Conservation (phyloP, 2,329 filamentous ascomycete genomes). For the Exophiala mesophila region DNA sequence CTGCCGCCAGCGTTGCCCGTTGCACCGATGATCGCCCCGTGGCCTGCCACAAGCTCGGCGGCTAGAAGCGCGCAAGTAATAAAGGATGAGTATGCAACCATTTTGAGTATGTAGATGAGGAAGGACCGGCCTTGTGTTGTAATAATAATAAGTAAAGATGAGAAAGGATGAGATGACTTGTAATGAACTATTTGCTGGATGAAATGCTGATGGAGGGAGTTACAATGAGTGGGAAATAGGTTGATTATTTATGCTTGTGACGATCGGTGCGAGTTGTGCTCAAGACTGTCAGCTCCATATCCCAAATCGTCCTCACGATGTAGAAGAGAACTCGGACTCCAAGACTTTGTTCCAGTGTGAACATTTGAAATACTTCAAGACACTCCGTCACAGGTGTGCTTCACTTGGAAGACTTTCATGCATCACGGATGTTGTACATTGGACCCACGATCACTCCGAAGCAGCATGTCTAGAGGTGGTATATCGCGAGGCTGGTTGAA, state of each 20-base stretch:
- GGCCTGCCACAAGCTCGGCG: conserved; percentile 54
- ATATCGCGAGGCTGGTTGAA: too few species aligned
- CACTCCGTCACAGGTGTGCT: not conserved
- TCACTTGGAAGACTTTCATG: not conserved
- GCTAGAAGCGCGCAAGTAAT: conserved; percentile 45
- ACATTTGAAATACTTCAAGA: not conserved
- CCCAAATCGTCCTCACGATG: not conserved
- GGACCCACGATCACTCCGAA: not conserved
- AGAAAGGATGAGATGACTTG: not conserved
- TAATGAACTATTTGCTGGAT: conserved; percentile 1
- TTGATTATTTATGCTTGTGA: not conserved
- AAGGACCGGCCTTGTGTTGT: conserved; percentile 5
- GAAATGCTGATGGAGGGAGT: not conserved
- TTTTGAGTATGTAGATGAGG: conserved; percentile 2
- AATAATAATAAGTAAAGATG: not conserved
- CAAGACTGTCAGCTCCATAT: too few species aligned
- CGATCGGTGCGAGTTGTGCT: too few species aligned
- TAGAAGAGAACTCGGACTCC: not conserved
- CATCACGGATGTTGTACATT: not conserved
- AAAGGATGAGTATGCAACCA: conserved; percentile 8
- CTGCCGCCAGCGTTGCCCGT: conserved; percentile 54
- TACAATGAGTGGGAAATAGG: not conserved
- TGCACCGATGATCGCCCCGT: conserved; percentile 57
- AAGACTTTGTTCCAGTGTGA: not conserved
- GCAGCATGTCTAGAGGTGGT: not conserved